phyloP scores from a whole-genome alignment of 148 eudicot genomes.

The Polygonum maritimum region DNA sequence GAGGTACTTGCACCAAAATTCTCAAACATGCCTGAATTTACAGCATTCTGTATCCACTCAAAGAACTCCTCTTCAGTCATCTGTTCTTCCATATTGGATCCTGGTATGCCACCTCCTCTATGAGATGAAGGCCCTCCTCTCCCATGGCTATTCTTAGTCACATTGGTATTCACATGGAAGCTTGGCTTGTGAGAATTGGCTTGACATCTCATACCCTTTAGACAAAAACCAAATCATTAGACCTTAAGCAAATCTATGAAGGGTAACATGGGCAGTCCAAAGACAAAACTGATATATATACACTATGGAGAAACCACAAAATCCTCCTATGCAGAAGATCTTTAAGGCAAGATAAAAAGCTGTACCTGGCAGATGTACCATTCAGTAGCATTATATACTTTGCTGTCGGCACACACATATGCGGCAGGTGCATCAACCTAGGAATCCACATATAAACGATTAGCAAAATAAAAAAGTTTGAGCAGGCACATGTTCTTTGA shows the following conservation, averaged over 20 bases:
- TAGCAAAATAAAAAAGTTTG: conserved; percentile 1
- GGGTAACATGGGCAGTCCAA: neutral
- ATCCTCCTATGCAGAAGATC: too few relatives aligned
- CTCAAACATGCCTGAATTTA: conserved; percentile 67
- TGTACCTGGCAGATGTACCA: conserved; percentile 97
- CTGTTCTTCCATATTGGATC: conserved; percentile 45
- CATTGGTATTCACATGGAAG: conserved; percentile 81
- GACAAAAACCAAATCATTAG: neutral
- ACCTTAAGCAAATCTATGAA: neutral
- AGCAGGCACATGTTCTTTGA: neutral
- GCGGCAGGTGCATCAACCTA: conserved; percentile 88
- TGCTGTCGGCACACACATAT: conserved; percentile 86
- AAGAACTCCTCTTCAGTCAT: conserved; percentile 90
- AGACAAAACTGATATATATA: neutral
- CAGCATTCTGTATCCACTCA: conserved; percentile 79
- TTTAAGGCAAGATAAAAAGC: neutral
- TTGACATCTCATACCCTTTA: conserved; percentile 88
- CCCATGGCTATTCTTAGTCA: conserved; percentile 43
- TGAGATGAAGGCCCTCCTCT: conserved; percentile 47
- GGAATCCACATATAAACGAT: conserved; percentile 12
- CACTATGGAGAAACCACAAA: too few relatives aligned
- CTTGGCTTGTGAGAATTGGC: conserved; percentile 87
- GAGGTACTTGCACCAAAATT: conserved; percentile 34
- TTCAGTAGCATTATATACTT: conserved; percentile 76
- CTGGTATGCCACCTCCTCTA: conserved; percentile 39